Conservation (phyloP, 306 rosid genomes). For the Purshia tridentata region DNA sequence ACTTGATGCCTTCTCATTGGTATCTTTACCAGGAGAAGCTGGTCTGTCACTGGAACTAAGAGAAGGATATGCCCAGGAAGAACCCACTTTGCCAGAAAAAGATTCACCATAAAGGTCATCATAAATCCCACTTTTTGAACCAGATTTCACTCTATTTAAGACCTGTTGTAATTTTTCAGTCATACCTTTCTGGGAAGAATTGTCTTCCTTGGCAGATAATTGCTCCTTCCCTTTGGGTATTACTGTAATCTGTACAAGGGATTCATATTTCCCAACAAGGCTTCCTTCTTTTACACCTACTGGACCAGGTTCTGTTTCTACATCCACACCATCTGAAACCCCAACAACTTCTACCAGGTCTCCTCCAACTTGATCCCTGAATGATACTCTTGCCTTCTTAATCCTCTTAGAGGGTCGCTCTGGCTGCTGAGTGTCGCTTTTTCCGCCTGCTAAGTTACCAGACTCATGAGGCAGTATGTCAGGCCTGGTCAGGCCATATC, state of each 20-base stretch:
- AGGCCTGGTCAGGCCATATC: slow-evolving; percentile 67
- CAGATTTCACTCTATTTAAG: slow-evolving; percentile 71
- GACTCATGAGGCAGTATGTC: slow-evolving; percentile 38
- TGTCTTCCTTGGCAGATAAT: slow-evolving; percentile 49
- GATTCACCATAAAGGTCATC: slow-evolving; percentile 96
- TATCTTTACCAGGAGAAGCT: slow-evolving; percentile 42
- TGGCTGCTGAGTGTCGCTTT: slow-evolving; percentile 34
- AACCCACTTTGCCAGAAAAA: slow-evolving; percentile 70
- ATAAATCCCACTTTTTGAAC: slow-evolving; percentile 64
- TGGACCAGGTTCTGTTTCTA: slow-evolving; percentile 95
- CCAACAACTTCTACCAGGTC: slow-evolving; percentile 89
- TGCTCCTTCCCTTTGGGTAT: slow-evolving; percentile 93
- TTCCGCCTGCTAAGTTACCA: slow-evolving; percentile 34
- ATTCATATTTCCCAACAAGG: slow-evolving; percentile 92
- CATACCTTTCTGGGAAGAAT: slow-evolving; percentile 73
- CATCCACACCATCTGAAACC: slow-evolving; percentile 88
- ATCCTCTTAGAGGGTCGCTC: slow-evolving; percentile 74
- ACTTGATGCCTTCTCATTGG: slow-evolving; percentile 34
- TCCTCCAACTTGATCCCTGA: slow-evolving; percentile 96
- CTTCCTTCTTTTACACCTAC: slow-evolving; percentile 96
- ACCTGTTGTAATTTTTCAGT: slow-evolving; percentile 90
- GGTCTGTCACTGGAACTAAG: slow-evolving; percentile 32
- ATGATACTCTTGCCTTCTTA: slow-evolving; percentile 73
- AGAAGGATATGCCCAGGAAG: slow-evolving; percentile 88
- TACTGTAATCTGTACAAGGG: slow-evolving; percentile 84